phyloP scores from a whole-genome alignment of 208 protist species.

The Leishmania amazonensis region DNA sequence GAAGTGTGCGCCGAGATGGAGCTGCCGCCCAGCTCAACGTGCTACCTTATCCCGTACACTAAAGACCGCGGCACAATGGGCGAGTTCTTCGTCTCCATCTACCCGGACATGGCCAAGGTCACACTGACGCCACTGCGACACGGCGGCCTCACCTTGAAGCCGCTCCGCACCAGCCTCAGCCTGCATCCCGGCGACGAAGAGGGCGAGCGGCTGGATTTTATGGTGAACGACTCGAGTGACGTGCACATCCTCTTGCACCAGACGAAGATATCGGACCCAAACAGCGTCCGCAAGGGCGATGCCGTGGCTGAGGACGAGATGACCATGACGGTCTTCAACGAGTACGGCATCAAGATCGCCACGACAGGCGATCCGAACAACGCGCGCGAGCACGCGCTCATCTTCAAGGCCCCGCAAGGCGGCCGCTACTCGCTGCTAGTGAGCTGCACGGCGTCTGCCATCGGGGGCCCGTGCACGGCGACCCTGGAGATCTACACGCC shows the following conservation, averaged over 20 bases:
- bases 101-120: constrained; percentile 79
- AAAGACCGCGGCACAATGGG: constrained; percentile 68
- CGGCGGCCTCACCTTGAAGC: constrained; percentile 60
- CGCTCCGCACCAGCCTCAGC: constrained; percentile 34
- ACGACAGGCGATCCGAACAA: constrained; percentile 62
- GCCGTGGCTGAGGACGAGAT: constrained; percentile 55
- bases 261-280: constrained; percentile 48
- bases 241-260: constrained; percentile 84
- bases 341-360: constrained; percentile 68
- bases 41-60: constrained; percentile 86
- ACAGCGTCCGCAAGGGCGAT: constrained; percentile 49
- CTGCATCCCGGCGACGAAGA: constrained; percentile 38
- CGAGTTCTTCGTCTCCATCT: constrained; percentile 81
- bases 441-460: constrained; percentile 34
- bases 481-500: constrained; percentile 64
- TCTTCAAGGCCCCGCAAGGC: constrained; percentile 70
- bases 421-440: constrained; percentile 69
- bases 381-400: constrained; percentile 73
- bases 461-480: constrained; percentile 41
- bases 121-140: constrained; percentile 75
- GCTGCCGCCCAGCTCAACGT: constrained; percentile 70
- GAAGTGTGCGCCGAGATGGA: constrained; percentile 81
- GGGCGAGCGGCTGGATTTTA: constrained; percentile 60
- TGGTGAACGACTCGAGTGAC: constrained; percentile 68
- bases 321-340: constrained; percentile 69